Evolutionary conservation across 108 stramenopile species (phyloP).

Genomic region (Skeletonema costatum): DNA sequence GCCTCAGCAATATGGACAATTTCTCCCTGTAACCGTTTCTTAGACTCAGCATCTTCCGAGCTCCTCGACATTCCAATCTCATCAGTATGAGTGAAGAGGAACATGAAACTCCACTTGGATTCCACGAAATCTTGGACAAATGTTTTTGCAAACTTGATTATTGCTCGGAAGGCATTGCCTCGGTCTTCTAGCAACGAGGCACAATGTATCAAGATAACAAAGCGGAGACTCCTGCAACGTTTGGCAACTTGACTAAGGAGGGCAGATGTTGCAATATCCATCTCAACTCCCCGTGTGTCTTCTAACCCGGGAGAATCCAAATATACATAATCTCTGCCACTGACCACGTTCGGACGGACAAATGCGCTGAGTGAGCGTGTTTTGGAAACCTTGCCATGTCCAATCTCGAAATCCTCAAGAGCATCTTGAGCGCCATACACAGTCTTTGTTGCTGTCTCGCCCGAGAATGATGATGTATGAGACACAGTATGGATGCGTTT

Average conservation of each 20-base stretch:
- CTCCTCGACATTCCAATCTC: slow-evolving; percentile 39
- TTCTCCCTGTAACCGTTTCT: slow-evolving; percentile 45
- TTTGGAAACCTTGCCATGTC: slow-evolving; percentile 58
- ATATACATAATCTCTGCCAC: slow-evolving; percentile 36
- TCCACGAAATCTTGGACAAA: slow-evolving; percentile 57
- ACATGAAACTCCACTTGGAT: slow-evolving; percentile 55
- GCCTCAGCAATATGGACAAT: slow-evolving; percentile 47
- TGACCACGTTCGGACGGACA: slow-evolving; percentile 6
- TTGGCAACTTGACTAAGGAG: slow-evolving; percentile 61
- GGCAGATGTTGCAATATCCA: slow-evolving; percentile 66
- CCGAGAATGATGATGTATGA: slow-evolving; percentile 32
- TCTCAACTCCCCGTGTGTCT: slow-evolving; percentile 58
- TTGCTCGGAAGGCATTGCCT: slow-evolving; percentile 54
- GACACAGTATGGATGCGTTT: slow-evolving; percentile 33
- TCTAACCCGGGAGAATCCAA: slow-evolving; percentile 65
- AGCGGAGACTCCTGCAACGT: slow-evolving; percentile 49
- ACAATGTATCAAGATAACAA: slow-evolving; percentile 61
- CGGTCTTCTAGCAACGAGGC: slow-evolving; percentile 64
- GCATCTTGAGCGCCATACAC: slow-evolving; percentile 56
- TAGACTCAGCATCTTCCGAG: neutral
- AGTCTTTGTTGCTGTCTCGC: slow-evolving; percentile 32
- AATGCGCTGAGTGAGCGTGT: slow-evolving; percentile 50
- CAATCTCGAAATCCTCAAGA: slow-evolving; percentile 56
- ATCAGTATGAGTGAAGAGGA: slow-evolving; percentile 60
- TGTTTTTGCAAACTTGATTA: slow-evolving; percentile 54